phyloP scores from a whole-genome alignment of 164 flowering plant genomes.

The Tetrastigma voinierianum region DNA sequence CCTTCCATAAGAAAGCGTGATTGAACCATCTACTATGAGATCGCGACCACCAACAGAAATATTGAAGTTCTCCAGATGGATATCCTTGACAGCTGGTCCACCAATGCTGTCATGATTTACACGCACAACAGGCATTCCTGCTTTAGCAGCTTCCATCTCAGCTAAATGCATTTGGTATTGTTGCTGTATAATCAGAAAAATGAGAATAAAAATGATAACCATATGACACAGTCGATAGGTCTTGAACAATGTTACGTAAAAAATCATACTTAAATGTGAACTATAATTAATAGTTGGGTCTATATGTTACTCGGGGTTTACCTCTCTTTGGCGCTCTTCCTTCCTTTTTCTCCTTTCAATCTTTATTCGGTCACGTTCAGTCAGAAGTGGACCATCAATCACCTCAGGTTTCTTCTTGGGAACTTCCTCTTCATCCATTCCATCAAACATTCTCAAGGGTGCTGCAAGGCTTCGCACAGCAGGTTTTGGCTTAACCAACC shows the following conservation, averaged over 20 bases:
- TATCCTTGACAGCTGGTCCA: conserved; percentile 76
- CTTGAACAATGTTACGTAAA: background rate
- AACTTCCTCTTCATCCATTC: conserved; percentile 85
- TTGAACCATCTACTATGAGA: conserved; percentile 78
- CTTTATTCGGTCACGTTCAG: conserved; percentile 83
- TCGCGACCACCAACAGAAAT: conserved; percentile 98
- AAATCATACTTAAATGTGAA: background rate
- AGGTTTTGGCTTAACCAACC: conserved; percentile 68
- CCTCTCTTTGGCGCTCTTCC: conserved; percentile 98
- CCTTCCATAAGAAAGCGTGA: conserved; percentile 89
- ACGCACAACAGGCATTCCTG: conserved; percentile 91
- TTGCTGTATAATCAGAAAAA: conserved; percentile 36
- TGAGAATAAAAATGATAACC: background rate
- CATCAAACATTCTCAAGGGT: conserved; percentile 91
- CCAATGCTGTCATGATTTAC: conserved; percentile 65
- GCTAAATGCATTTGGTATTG: conserved; percentile 86
- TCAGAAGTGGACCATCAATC: conserved; percentile 76
- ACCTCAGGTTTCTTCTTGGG: conserved; percentile 83
- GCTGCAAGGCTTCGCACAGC: conserved; percentile 79
- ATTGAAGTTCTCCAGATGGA: conserved; percentile 90
- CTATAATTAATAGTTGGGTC: background rate
- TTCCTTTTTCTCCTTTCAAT: conserved; percentile 89
- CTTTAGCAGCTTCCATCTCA: conserved; percentile 96
- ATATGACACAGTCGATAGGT: background rate
- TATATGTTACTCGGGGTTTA: conserved; percentile 11